Percentiles rank a stretch among this genome's conserved stretches.
Evolutionary conservation across 176 grass and related monocot genomes (phyloP).

Genomic region (Echinochloa phyllopogon): DNA sequence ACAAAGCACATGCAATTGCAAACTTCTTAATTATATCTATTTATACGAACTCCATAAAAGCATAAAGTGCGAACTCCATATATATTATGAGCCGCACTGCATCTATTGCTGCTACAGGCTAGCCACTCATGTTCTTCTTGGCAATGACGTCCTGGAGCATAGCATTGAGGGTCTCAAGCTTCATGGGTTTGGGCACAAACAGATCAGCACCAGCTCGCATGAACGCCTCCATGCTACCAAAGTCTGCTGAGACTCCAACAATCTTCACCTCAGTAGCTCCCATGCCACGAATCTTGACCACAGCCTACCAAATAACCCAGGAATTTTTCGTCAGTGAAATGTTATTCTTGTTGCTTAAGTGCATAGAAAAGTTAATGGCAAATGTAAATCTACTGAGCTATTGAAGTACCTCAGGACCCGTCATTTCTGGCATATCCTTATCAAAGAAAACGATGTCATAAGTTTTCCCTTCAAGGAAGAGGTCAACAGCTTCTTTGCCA

Average conservation of each 20-base stretch:
- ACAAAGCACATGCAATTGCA: background rate
- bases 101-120: background rate
- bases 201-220: conserved; percentile 22
- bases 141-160: conserved; percentile 32
- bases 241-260: conserved; percentile 40
- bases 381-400: background rate
- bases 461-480: conserved; percentile 41
- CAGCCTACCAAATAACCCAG: background rate
- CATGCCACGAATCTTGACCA: conserved; percentile 44
- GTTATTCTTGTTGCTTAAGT: background rate
- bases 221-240: background rate
- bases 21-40: background rate
- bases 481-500: conserved; percentile 42
- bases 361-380: background rate
- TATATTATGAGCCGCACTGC: background rate
- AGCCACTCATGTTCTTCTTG: conserved; percentile 34
- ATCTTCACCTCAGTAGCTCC: conserved; percentile 35
- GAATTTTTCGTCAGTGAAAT: background rate
- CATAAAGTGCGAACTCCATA: background rate
- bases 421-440: conserved; percentile 45
- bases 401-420: conserved; percentile 37
- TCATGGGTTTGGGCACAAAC: conserved; percentile 23
- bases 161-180: background rate
- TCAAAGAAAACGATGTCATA: conserved; percentile 42
- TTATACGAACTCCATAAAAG: background rate